Percentiles rank a stretch among this genome's conserved stretches.
phyloP scores from a whole-genome alignment of 805 yeast genomes.

The Ogataea parapolymorpha region DNA sequence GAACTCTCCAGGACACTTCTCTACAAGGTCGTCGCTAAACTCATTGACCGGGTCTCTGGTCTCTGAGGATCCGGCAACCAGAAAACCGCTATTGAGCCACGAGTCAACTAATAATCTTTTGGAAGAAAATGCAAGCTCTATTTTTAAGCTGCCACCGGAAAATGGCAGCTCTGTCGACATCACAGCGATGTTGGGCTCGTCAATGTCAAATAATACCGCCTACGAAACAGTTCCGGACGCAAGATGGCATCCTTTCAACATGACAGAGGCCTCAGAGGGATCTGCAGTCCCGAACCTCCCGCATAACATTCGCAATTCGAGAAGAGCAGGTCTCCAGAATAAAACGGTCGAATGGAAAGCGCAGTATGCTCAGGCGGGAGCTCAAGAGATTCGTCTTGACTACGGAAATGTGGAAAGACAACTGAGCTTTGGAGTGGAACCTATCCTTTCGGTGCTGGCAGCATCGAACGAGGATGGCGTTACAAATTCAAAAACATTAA shows the following conservation, averaged over 20 bases:
- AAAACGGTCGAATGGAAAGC: constrained; percentile 3
- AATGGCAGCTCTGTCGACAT: constrained; percentile 23
- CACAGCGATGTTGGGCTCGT: constrained; percentile 21
- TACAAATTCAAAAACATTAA: constrained; percentile 2
- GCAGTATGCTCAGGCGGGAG: background rate
- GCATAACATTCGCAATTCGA: constrained; percentile 2
- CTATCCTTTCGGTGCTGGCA: constrained; percentile 19
- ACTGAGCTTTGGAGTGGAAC: constrained; percentile 30
- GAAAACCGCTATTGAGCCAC: constrained; percentile 17
- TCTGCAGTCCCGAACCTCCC: background rate
- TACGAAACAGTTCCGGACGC: constrained; percentile 8
- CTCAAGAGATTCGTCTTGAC: background rate
- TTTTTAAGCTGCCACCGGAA: constrained; percentile 21
- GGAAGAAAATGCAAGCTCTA: constrained; percentile 5
- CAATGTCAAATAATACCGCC: constrained; percentile 10
- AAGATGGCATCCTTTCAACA: constrained; percentile 27
- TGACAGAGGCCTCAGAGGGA: constrained; percentile 3
- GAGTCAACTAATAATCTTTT: constrained; percentile 16
- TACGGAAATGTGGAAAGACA: constrained; percentile 7
- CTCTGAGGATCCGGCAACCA: constrained; percentile 19
- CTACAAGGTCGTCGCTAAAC: constrained; percentile 19
- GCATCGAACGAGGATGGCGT: constrained; percentile 1
- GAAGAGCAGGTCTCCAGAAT: background rate
- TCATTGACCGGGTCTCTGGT: constrained; percentile 16
- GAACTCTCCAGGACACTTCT: constrained; percentile 9